Percentiles rank a stretch among this genome's conserved stretches.
phyloP scores from a whole-genome alignment of 192 early-diverging fungal species.

The Dimargaris xerosporica region DNA sequence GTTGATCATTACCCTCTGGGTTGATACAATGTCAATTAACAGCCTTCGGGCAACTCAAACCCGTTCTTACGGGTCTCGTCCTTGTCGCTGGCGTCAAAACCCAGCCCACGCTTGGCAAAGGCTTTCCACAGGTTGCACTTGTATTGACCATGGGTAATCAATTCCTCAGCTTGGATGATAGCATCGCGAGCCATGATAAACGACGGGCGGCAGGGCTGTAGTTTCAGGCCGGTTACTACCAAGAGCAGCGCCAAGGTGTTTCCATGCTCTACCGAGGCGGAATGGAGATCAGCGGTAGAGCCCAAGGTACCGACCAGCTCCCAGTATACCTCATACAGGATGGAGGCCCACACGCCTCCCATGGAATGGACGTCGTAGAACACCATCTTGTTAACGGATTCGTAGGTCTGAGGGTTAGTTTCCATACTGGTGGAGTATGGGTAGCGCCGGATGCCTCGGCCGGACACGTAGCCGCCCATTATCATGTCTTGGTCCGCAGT shows the following conservation, averaged over 20 bases:
- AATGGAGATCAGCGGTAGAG: conserved; percentile 2
- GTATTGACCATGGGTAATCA: conserved; percentile 44
- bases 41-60: too few relatives aligned
- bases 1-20: too few relatives aligned
- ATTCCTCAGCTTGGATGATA: conserved; percentile 47
- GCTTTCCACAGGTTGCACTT: conserved; percentile 53
- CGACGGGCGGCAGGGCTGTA: conserved; percentile 54
- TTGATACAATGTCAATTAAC: too few relatives aligned
- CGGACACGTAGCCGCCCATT: conserved; percentile 23
- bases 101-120: conserved; percentile 86
- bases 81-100: conserved; percentile 45
- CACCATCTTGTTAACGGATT: conserved; percentile 14
- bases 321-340: conserved; percentile 33
- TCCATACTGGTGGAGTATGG: conserved; percentile 2
- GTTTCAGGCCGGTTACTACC: conserved; percentile 53
- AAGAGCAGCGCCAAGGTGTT: conserved; percentile 55
- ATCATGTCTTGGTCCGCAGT: conserved; percentile 25
- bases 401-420: conserved; percentile 14
- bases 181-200: conserved; percentile 59
- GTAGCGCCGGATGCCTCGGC: conserved; percentile 15
- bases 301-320: conserved; percentile 23
- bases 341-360: conserved; percentile 30
- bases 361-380: conserved; percentile 24
- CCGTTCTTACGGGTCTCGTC: too few relatives aligned
- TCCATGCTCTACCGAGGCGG: conserved; percentile 28